Percentiles rank a stretch among this genome's conserved stretches.
Conservation (phyloP, 2,329 filamentous ascomycete species). For the Beauveria brongniartii region DNA sequence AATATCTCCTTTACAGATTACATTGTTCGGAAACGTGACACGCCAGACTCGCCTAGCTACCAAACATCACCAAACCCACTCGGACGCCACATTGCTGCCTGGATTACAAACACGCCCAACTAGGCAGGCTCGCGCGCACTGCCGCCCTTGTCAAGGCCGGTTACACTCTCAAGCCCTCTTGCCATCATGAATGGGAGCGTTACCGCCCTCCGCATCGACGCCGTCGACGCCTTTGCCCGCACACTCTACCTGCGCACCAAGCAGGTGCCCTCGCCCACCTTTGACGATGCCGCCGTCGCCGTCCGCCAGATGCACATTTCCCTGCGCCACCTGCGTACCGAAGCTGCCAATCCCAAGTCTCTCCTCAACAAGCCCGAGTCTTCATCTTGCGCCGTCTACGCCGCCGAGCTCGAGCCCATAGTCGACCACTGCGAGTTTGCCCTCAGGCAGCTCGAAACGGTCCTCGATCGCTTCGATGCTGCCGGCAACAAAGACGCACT, state of each 20-base stretch:
- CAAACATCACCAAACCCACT: not conserved
- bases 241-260: conserved; percentile 47
- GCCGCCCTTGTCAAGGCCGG: not conserved
- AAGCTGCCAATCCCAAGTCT: conserved; percentile 49
- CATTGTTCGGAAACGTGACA: not conserved
- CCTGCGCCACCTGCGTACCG: conserved; percentile 49
- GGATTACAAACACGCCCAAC: not conserved
- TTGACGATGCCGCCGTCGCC: conserved; percentile 40
- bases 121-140: not conserved
- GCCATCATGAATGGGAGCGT: conserved; percentile 5
- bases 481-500: conserved; percentile 24
- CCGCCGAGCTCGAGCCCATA: conserved; percentile 41
- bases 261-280: conserved; percentile 34
- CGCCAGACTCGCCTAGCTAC: not conserved
- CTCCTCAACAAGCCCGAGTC: conserved; percentile 37
- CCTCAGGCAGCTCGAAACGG: conserved; percentile 44
- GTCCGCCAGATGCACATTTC: conserved; percentile 47
- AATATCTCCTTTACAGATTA: not conserved
- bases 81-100: not conserved
- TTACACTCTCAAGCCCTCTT: not conserved
- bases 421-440: conserved; percentile 48
- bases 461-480: conserved; percentile 40
- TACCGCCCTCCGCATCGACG: conserved; percentile 41
- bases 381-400: conserved; percentile 30
- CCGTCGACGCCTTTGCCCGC: conserved; percentile 46